phyloP scores from a whole-genome alignment of 2,329 filamentous ascomycete species.

The Neofusicoccum sp. region DNA sequence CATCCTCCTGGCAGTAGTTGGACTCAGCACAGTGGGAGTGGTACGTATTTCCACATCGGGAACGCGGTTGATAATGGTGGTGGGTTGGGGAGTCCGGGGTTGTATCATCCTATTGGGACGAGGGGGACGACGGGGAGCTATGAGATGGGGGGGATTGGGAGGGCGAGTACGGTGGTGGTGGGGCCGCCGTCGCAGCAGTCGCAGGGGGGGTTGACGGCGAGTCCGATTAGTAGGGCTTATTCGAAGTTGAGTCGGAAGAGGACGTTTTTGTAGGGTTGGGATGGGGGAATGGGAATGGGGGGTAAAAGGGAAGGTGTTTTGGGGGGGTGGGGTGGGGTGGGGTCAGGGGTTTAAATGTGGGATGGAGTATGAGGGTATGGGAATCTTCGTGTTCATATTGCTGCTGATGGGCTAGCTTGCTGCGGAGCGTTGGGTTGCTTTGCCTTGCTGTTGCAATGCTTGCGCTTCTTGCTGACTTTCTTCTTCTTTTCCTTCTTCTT shows the following conservation, averaged over 20 bases:
- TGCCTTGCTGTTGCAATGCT: background rate
- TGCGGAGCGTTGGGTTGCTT: background rate
- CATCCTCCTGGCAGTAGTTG: background rate
- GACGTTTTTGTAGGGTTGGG: conserved; percentile 10
- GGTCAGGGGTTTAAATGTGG: background rate
- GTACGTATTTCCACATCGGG: background rate
- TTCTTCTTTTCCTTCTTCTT: background rate
- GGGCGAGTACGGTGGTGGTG: background rate
- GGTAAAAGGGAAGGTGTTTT: background rate
- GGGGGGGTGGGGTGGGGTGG: too few relatives aligned
- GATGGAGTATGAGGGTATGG: too few relatives aligned
- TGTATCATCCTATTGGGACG: background rate
- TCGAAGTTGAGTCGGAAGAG: conserved; percentile 17
- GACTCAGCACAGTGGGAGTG: background rate
- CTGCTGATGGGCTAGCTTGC: too few relatives aligned
- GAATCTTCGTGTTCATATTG: too few relatives aligned
- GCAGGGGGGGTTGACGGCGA: background rate
- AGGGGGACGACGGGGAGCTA: background rate
- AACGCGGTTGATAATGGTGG: background rate
- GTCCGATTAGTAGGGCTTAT: conserved; percentile 10
- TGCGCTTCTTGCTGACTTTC: background rate
- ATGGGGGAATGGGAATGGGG: background rate
- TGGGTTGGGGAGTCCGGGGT: background rate
- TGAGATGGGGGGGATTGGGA: background rate
- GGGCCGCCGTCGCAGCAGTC: background rate